Evolutionary conservation across 352 stramenopile genomes (phyloP), one percentile per base, ranked within the genome.

Genomic region (Globisporangium mamillatum): DNA sequence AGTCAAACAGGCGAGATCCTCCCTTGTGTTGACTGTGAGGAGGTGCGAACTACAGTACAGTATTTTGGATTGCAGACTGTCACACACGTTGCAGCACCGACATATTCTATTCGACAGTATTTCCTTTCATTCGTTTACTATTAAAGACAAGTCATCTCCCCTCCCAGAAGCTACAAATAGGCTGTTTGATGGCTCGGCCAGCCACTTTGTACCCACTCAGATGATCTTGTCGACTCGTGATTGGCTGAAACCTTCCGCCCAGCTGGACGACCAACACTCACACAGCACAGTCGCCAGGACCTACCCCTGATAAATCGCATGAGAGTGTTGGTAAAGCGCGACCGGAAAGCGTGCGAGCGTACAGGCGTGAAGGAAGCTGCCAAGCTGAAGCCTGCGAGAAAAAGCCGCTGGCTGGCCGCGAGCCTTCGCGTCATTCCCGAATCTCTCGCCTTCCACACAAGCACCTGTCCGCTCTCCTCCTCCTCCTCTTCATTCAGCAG

Each of bases 151-250:
- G 12, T 53, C 16, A 36, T 53, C 46, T 63, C 6, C n/a, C 22
- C 25, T 29, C 18, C 16, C 12, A 64, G 4, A 8, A 54, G 24
- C 25, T 64, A 2, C 22, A 3, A 64, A 64, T 24, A 66, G 29
- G 60, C 60, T 66, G 29, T 66, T 59, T 22, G 46, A 18, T 4
- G 20, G 34, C 0, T 24, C 22, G 0, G 3, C 57, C 57, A 63
- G 29, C 57, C 25, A 66, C 25, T 38, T 9, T 66, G 60, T 66
- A 66, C 60, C 60, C 60, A 66, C 60, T 66, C 60, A 41, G 18
- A 66, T 18, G 8, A 29, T 16, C 27, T 25, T 66, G 60, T 52
- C 48, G 1, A 61, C 61, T 14, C 25, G 60, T 36, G 65, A 68
- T 68, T 68, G 63, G 63, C 32, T 62, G 27, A 55, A 68, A 68